Evolutionary conservation across 345 rosid genomes (phyloP).

Genomic region (Gossypium stocksii): DNA sequence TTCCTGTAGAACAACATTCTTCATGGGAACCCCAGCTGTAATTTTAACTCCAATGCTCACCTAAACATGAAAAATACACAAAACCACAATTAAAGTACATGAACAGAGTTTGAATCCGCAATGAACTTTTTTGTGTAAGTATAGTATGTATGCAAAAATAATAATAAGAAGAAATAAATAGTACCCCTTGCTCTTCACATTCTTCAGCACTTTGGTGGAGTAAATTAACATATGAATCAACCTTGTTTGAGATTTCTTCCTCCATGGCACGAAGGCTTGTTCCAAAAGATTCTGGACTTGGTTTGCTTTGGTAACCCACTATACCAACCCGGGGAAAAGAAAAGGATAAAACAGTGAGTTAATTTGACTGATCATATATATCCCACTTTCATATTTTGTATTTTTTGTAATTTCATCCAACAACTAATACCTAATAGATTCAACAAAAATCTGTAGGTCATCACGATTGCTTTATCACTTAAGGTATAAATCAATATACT

Average conservation of each 20-base stretch:
- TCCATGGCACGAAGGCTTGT: slow-evolving; percentile 37
- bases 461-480: no score
- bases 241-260: slow-evolving; percentile 44
- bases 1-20: slow-evolving; percentile 54
- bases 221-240: slow-evolving; percentile 35
- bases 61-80: slow-evolving; percentile 21
- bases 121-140: no score
- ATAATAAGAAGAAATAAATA: slow-evolving; percentile 9
- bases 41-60: slow-evolving; percentile 49
- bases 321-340: slow-evolving; percentile 12
- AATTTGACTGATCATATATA: not conserved
- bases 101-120: no score
- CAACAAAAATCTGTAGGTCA: no score
- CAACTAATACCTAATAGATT: not conserved
- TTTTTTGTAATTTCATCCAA: not conserved
- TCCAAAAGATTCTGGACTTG: slow-evolving; percentile 29
- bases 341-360: not conserved
- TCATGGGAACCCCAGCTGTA: slow-evolving; percentile 46
- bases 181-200: slow-evolving; percentile 41
- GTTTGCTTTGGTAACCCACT: slow-evolving; percentile 52
- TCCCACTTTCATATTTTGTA: not conserved
- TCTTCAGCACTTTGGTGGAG: slow-evolving; percentile 38
- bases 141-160: not conserved
- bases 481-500: no score
- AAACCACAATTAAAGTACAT: no score